Percentiles rank a stretch among this genome's conserved stretches.
Evolutionary conservation across 228 moss, liverwort and hornwort species (phyloP).

Genomic region (Sphagnum fallax): DNA sequence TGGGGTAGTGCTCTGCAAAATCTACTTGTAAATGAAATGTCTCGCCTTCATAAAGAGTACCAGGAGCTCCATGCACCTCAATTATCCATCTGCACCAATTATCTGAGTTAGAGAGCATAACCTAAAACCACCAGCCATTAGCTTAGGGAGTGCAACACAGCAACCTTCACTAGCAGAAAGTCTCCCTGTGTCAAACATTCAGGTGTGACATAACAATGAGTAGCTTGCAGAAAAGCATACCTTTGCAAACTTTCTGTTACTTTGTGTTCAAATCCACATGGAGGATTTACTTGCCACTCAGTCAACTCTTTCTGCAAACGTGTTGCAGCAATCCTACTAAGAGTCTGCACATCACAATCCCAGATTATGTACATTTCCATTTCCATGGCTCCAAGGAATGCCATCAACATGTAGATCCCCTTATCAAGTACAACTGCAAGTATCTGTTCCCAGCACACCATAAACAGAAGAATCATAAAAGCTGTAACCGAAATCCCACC

Average conservation of each 20-base stretch:
- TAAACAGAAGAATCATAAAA: no score
- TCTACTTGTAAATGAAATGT: conserved; percentile 97
- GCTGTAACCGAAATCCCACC: no score
- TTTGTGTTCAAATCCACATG: conserved; percentile 89
- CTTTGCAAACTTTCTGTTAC: conserved; percentile 95
- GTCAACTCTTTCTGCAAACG: conserved; percentile 98
- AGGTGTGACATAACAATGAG: background rate
- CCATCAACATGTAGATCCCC: no score
- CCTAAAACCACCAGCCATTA: background rate
- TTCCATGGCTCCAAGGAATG: no score
- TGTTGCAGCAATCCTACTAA: conserved; percentile 99
- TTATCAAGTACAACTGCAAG: no score
- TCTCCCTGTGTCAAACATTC: background rate
- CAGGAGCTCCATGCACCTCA: conserved; percentile 92
- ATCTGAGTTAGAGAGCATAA: background rate
- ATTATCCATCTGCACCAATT: conserved; percentile 81
- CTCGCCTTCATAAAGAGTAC: conserved; percentile 83
- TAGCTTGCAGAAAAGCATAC: conserved; percentile 20
- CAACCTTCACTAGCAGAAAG: background rate
- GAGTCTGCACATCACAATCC: conserved; percentile 50
- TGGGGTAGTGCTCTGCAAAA: conserved; percentile 97
- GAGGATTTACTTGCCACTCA: conserved; percentile 96
- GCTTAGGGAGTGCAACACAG: background rate
- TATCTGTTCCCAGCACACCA: no score
- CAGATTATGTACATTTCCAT: background rate